Evolutionary conservation across 805 yeast genomes (phyloP), one percentile per base, ranked within the genome.

Genomic region (Blastobotrys chiropterorum): DNA sequence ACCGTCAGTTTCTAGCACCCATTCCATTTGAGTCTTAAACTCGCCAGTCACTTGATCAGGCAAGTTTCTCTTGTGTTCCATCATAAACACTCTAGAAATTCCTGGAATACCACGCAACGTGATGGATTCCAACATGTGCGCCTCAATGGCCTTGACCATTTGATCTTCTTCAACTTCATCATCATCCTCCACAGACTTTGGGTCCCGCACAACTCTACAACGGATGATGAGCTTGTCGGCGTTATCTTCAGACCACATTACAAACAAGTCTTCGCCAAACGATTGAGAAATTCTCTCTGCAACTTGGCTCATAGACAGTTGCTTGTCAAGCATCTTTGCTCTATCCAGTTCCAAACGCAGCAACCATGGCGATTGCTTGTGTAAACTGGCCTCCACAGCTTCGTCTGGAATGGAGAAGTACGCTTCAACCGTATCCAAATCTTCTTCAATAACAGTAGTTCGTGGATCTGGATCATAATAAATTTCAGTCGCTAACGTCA

Each of bases 1-100:
- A 77, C 99, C 99, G 74, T 94, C 99, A 1, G 99, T 92, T 79
- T 94, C 99, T 68, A 94, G 78, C 39, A 92, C 97, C 97, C 98
- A 94, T 69, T 94, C 98, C 67, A 88, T 90, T 57, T 85, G 85
- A 73, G 90, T 94, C 55, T 81, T 79, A 64, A 75, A 94, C 57
- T 88, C 97, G 61, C 99, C 99, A 47, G 85, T 76, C 42, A 76
- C 84, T 64, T 86, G 90, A 53, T 92, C 70, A 14, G 68, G 65
- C 42, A 61, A 61, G 48, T 62, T 67, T 3, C 38, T 22, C 38
- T 64, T 63, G 53, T 73, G 69, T 56, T 74, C 72, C 65, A 73
- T 70, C 75, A 74, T 74, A 69, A 84, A 86, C 45, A 86, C 95
- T 64, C 97, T 86, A 34, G 87, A 78, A 57, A 94, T 92, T 64